Evolutionary conservation across 73 alveolate genomes (phyloP), one percentile per base, ranked within the genome.

Genomic region (Paramecium octaurelia): DNA sequence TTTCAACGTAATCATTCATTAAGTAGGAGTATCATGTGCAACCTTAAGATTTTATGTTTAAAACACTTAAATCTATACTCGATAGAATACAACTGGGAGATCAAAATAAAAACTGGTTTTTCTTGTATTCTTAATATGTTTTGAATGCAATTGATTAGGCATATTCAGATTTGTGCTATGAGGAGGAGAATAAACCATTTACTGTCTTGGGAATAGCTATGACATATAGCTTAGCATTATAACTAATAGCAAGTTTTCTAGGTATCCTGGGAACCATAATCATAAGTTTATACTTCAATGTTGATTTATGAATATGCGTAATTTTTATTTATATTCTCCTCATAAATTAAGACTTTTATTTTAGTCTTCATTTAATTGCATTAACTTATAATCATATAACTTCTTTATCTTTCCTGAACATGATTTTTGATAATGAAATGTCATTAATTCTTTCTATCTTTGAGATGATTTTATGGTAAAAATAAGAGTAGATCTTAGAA

Each of bases 171-270:
- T 38, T 75, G 35, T 24, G 60, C 18, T 75, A 75, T 42, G 88
- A 75, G 36, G 88, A 75, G 21, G 88, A 75, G 16, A 38, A 38
- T 35, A 75, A 24, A 38, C 88, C 88, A 14, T 75, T 75, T 75
- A 75, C 88, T 38, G 88, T 75, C 3, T 75, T 75, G 12, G 88
- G 88, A 23, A 75, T 75, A 38, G 88, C 88, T 16, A 75, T 75
- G 88, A 75, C 88, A 4, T 29, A 75, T 42, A 29, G 38, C 1
- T 38, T 75, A 75, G 88, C 88, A 3, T 14, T 75, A 20, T 60
- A 75, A 75, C 68, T 75, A 23, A 42, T 35, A 75, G 60, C 60
- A 38, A 75, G 88, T 75, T 75, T 75, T 75, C 40, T 75, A 9
- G 60, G 88, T 75, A 42, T 75, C n/a, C 35, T 75, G 38, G 60